Conservation (phyloP, 2,329 filamentous ascomycete genomes). For the Lecanicillium sp. region DNA sequence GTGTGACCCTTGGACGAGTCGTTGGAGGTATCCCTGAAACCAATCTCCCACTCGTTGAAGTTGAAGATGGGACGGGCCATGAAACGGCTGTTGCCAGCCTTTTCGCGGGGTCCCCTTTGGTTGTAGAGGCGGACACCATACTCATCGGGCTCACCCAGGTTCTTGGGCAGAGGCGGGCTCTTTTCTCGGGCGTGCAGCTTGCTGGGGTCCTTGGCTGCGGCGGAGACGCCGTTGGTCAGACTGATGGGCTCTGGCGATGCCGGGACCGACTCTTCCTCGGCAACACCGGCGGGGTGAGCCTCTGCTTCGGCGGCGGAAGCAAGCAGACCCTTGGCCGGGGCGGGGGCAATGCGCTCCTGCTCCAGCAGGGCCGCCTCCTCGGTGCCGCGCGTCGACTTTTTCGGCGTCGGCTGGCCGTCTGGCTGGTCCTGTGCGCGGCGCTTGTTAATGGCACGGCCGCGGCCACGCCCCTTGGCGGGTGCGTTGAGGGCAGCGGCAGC, state of each 20-base stretch:
- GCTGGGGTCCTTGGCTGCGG: constrained; percentile 22
- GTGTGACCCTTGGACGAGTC: constrained; percentile 48
- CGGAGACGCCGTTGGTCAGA: constrained; percentile 23
- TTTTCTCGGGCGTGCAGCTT: constrained; percentile 30
- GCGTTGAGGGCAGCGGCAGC: constrained; percentile 23
- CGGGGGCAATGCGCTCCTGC: constrained; percentile 25
- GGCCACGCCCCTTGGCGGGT: constrained; percentile 27
- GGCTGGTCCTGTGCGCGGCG: constrained; percentile 45
- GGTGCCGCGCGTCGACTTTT: constrained; percentile 36
- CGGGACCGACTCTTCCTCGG: constrained; percentile 30
- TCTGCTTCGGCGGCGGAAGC: constrained; percentile 33
- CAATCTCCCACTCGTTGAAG: constrained; percentile 50
- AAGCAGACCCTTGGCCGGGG: constrained; percentile 33
- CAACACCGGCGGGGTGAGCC: constrained; percentile 28
- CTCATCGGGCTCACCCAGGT: constrained; percentile 42
- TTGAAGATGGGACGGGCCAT: constrained; percentile 40
- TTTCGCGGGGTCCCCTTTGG: constrained; percentile 34
- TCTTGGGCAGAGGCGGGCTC: constrained; percentile 34
- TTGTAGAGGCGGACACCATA: constrained; percentile 43
- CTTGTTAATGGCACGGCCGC: constrained; percentile 33
- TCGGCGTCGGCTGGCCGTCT: constrained; percentile 44
- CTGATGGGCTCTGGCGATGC: constrained; percentile 30
- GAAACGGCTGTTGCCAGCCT: constrained; percentile 47
- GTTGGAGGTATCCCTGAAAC: constrained; percentile 54
- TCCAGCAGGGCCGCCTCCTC: constrained; percentile 24